Conservation (phyloP, 208 protist species). For the Crithidia bombi region DNA sequence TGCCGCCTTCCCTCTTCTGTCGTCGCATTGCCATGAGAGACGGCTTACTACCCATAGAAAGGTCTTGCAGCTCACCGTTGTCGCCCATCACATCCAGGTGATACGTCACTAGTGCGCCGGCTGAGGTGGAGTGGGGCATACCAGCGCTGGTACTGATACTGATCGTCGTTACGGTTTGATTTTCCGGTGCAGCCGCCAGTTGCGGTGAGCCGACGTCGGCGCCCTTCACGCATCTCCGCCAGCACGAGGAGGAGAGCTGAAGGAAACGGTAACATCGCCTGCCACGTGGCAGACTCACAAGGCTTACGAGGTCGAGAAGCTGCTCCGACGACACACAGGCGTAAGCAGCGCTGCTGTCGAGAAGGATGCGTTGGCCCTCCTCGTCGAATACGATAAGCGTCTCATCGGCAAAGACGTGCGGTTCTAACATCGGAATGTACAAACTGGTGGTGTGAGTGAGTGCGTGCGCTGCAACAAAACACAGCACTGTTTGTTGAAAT, state of each 20-base stretch:
- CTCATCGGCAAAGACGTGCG: background rate
- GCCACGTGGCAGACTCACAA: background rate
- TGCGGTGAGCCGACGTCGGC: background rate
- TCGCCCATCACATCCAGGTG: background rate
- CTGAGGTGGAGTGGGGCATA: no score
- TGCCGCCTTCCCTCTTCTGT: no score
- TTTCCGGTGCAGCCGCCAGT: background rate
- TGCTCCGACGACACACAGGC: background rate
- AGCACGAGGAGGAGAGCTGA: background rate
- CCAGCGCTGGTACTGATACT: no score
- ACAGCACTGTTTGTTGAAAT: no score
- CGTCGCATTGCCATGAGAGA: background rate
- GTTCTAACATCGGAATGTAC: background rate
- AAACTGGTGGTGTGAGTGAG: no score
- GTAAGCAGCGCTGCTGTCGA: background rate
- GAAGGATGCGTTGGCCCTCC: background rate
- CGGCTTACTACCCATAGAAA: background rate
- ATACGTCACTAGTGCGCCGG: no score
- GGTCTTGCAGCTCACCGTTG: background rate
- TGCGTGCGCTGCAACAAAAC: no score
- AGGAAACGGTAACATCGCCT: background rate
- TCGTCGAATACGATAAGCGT: constrained; percentile 3
- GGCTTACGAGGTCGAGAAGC: background rate
- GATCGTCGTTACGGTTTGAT: background rate
- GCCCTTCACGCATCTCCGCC: background rate